Evolutionary conservation across 768 basidiomycete species (phyloP).

Genomic region (Mycena alexandri): DNA sequence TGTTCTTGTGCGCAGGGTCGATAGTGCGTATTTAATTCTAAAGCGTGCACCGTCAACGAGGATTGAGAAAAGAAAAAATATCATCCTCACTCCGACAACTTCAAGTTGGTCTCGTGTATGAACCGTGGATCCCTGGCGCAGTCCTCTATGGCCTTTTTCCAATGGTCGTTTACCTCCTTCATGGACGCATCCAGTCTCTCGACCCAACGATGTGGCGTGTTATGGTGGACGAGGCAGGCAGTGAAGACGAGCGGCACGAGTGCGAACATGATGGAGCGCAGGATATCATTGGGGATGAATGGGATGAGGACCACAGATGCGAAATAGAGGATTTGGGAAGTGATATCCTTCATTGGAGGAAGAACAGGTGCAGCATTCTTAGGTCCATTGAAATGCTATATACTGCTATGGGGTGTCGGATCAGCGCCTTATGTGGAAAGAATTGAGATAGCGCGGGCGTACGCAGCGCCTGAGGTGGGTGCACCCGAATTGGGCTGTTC

Average conservation of each 20-base stretch:
- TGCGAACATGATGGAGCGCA: background rate
- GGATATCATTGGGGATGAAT: constrained; percentile 1
- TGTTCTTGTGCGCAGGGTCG: constrained; percentile 3
- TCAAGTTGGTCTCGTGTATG: constrained; percentile 4
- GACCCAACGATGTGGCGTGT: background rate
- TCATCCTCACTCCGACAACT: constrained; percentile 10
- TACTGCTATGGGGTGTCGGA: no score
- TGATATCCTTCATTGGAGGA: constrained; percentile 1
- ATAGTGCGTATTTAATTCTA: background rate
- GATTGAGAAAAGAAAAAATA: no score
- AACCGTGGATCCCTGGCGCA: constrained; percentile 18
- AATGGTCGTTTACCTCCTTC: background rate
- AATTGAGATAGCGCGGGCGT: no score
- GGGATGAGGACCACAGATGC: background rate
- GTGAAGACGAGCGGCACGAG: background rate
- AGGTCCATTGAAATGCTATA: no score
- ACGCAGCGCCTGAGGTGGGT: no score
- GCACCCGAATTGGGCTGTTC: no score
- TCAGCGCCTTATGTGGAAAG: no score
- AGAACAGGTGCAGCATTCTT: no score
- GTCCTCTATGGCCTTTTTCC: background rate
- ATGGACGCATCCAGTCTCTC: background rate
- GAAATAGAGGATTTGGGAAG: constrained; percentile 7
- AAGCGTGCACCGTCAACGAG: no score
- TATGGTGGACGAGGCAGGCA: background rate